phyloP scores from a whole-genome alignment of 2,329 filamentous ascomycete species.

The Fusarium sp. region DNA sequence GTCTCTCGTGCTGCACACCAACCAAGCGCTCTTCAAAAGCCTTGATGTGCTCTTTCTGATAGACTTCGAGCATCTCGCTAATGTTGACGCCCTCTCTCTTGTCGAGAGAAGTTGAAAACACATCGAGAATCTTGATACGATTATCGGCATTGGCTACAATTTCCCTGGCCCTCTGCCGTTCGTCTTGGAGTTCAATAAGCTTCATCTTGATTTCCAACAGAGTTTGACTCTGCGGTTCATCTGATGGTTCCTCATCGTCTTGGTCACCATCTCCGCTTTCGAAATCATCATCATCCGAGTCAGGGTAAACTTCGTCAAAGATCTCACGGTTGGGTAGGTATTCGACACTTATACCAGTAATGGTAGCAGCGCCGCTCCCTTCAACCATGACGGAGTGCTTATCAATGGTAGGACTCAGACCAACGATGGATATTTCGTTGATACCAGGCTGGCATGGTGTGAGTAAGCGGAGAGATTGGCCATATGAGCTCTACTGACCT shows the following conservation, averaged over 20 bases:
- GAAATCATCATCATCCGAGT: conserved; percentile 54
- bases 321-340: conserved; percentile 65
- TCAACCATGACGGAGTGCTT: conserved; percentile 71
- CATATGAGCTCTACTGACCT: conserved; percentile 32
- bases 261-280: conserved; percentile 44
- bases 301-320: conserved; percentile 66
- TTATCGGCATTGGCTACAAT: conserved; percentile 43
- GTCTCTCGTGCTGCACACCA: conserved; percentile 49
- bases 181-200: conserved; percentile 47
- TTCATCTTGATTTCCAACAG: conserved; percentile 47
- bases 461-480: background rate
- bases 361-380: conserved; percentile 65
- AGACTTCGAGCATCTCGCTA: conserved; percentile 54
- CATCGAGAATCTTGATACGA: conserved; percentile 57
- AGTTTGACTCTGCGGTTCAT: conserved; percentile 26
- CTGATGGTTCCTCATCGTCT: conserved; percentile 40
- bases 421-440: conserved; percentile 69
- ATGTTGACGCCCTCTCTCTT: conserved; percentile 52
- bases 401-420: conserved; percentile 66
- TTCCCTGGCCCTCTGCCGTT: conserved; percentile 38
- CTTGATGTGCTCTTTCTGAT: conserved; percentile 57
- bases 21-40: conserved; percentile 56
- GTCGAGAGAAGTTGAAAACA: conserved; percentile 54
- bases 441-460: conserved; percentile 58
- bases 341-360: conserved; percentile 72